Conservation (phyloP, 306 rosid species). For the Vigna hirtella region DNA sequence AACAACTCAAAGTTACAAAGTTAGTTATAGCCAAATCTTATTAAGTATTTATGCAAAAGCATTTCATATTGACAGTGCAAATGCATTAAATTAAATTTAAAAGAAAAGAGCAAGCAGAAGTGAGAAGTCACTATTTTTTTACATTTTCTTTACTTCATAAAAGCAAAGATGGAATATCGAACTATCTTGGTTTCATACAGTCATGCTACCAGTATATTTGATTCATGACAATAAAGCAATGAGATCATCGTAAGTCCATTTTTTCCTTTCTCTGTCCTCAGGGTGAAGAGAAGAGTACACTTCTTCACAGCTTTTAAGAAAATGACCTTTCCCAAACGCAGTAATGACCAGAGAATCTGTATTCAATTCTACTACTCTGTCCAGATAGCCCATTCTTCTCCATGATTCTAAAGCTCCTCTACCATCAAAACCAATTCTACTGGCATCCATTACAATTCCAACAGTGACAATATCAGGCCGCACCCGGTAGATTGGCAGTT, state of each 20-base stretch:
- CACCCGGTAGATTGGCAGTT: conserved; percentile 48
- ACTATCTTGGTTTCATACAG: conserved; percentile 35
- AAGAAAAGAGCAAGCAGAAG: not conserved
- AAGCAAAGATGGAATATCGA: conserved; percentile 9
- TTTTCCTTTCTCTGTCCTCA: conserved; percentile 53
- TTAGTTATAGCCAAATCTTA: no score
- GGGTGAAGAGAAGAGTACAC: conserved; percentile 61
- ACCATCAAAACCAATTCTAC: conserved; percentile 62
- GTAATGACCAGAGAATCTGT: conserved; percentile 73
- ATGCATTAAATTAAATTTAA: no score
- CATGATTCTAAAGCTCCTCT: conserved; percentile 54
- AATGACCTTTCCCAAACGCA: conserved; percentile 78
- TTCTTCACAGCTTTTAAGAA: conserved; percentile 63
- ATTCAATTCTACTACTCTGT: conserved; percentile 60
- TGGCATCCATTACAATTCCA: conserved; percentile 73
- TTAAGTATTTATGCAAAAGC: no score
- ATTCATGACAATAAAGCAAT: conserved; percentile 55
- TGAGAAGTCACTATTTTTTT: not conserved
- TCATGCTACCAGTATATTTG: conserved; percentile 39
- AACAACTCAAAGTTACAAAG: no score
- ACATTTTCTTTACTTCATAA: not conserved
- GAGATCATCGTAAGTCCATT: conserved; percentile 64
- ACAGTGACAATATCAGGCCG: conserved; percentile 65
- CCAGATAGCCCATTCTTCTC: conserved; percentile 62
- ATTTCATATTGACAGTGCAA: no score